These are phyloP conservation scores for Mycena sanguinolenta DNA, from an alignment of 768 basidiomycete genomes.

Conservation along the genomic window DNA sequence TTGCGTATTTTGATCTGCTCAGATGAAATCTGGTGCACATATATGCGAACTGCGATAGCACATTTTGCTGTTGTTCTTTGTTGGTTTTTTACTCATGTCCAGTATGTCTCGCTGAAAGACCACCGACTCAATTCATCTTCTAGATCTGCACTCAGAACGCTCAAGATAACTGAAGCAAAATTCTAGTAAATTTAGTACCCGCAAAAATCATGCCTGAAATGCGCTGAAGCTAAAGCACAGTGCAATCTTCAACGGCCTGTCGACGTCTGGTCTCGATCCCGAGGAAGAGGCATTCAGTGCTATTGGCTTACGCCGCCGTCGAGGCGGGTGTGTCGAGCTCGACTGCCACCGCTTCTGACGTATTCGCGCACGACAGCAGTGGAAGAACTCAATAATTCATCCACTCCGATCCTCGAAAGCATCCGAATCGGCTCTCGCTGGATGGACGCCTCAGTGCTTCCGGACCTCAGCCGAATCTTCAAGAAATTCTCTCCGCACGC, in stretches of 20 bases:
- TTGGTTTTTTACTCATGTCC: too few species aligned
- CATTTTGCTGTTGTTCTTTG: too few species aligned
- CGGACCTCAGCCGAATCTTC: slow-evolving; percentile 7
- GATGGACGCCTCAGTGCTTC: slow-evolving; percentile 24
- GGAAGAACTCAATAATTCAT: too few species aligned
- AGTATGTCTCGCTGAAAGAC: too few species aligned
- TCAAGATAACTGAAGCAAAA: neutral
- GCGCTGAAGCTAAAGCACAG: slow-evolving; percentile 28
- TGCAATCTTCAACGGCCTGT: slow-evolving; percentile 27
- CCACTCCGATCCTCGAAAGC: slow-evolving; percentile 8
- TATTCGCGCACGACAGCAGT: too few species aligned
- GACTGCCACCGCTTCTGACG: too few species aligned
- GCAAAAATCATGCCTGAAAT: slow-evolving; percentile 31
- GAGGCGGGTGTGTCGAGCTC: too few species aligned
- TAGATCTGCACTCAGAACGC: neutral
- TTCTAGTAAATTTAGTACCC: neutral
- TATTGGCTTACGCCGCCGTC: neutral
- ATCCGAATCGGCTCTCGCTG: slow-evolving; percentile 30
- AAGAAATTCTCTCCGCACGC: slow-evolving; percentile 4
- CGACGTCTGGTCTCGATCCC: slow-evolving; percentile 24
- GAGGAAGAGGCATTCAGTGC: slow-evolving; percentile 9
- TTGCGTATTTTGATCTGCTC: too few species aligned
- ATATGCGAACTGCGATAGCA: too few species aligned
- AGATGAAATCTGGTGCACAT: too few species aligned
- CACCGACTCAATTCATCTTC: neutral